Base-by-base conservation (phyloP, 164 flowering plant genomes). In the Nelumbo lutea region DNA sequence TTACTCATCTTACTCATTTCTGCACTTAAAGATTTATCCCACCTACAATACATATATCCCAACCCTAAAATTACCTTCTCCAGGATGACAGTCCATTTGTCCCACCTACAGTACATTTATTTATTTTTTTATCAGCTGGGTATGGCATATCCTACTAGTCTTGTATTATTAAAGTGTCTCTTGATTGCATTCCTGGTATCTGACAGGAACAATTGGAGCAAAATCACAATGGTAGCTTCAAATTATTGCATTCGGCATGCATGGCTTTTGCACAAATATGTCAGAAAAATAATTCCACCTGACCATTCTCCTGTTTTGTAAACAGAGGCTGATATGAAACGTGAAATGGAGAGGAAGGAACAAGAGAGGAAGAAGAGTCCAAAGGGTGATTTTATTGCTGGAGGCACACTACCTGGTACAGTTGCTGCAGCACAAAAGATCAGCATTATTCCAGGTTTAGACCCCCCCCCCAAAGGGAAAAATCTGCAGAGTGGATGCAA, bases 251-350 rank as follows among this genome's bases (percentile, higher is more conserved):
- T 27, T 27, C 27, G 27, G 27, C 27, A 27, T 27, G 27, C 27
- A 27, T 27, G 27, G 0, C 27, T 27, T 27, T 27, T 27, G 27
- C 27, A 27, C 27, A 27, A 27, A 27, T 27, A 27, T 27, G 27
- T 38, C 47, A 13, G n/a, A n/a, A 56, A 2, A 11, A 47, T 59
- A 47, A 40, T 38, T 50, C 50, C 39, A 39, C 64, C 42, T 46
- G 47, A 41, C 63, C 63, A 14, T 43, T 0, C 43, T 27, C 43
- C 38, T 42, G 15, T 27, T n/a, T 42, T 72, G 45, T 71, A 9
- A 62, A 59, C 75, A 95, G 99, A 95, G 84, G 91, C 83, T 74
- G 97, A 92, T 69, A 84, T 88, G 91, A 89, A 81, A 76, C 92
- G 86, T 72, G 97, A 90, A 74, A 73, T 80, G 80, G 97, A 91